These are phyloP conservation scores for Ustilago cynodontis DNA, from an alignment of 1,284 basidiomycete genomes.

Conservation along the genomic window DNA sequence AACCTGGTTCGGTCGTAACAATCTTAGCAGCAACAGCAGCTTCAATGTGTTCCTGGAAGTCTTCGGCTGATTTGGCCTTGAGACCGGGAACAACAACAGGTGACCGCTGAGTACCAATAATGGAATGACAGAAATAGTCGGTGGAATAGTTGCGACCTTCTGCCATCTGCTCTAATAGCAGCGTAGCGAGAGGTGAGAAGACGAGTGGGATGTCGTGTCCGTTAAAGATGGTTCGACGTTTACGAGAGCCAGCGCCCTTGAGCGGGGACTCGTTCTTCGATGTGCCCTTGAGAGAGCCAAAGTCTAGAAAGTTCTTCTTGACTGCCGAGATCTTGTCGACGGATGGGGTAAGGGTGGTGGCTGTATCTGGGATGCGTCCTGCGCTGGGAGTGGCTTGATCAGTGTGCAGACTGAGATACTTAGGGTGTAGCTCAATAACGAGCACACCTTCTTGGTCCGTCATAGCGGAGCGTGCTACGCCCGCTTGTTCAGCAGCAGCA, in stretches of 20 bases:
- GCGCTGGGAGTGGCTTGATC: constrained; percentile 23
- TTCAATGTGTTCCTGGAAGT: constrained; percentile 43
- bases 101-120: constrained; percentile 26
- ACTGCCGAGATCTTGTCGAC: constrained; percentile 27
- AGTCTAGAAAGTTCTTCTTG: constrained; percentile 18
- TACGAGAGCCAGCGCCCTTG: constrained; percentile 4
- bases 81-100: constrained; percentile 23
- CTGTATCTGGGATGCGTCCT: constrained; percentile 35
- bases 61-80: constrained; percentile 26
- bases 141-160: constrained; percentile 52
- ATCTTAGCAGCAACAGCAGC: constrained; percentile 45
- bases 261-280: constrained; percentile 24
- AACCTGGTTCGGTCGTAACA: constrained; percentile 51
- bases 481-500: constrained; percentile 47
- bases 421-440: constrained; percentile 45
- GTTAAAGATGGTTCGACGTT: constrained; percentile 35
- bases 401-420: constrained; percentile 22
- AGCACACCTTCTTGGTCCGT: constrained; percentile 41
- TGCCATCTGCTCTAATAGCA: constrained; percentile 45
- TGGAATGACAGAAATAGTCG: constrained; percentile 51
- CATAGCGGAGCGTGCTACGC: constrained; percentile 43
- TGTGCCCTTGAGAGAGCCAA: constrained; percentile 22
- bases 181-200: constrained; percentile 31
- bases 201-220: constrained; percentile 34
- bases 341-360: constrained; percentile 21